phyloP scores from a whole-genome alignment of 768 basidiomycete genomes.

The Lentinus brumalis region DNA sequence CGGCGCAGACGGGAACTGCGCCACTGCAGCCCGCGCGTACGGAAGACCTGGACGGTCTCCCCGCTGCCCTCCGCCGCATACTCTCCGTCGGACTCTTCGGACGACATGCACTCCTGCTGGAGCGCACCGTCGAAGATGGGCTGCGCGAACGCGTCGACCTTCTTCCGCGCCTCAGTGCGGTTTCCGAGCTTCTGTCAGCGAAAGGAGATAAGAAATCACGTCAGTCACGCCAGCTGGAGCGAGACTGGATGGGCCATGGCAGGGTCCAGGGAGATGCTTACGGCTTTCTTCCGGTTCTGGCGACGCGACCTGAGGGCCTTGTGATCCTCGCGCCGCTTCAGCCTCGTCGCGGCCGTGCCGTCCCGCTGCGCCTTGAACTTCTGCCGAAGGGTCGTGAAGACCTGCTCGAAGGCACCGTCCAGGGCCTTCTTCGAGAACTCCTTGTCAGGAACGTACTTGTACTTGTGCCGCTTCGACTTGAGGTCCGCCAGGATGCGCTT shows the following conservation, averaged over 20 bases:
- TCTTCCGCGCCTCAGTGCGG: conserved; percentile 62
- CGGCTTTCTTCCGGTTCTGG: conserved; percentile 60
- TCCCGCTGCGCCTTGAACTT: conserved; percentile 68
- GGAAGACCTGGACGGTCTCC: conserved; percentile 42
- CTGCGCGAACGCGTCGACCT: conserved; percentile 55
- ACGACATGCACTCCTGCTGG: conserved; percentile 78
- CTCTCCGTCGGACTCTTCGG: conserved; percentile 72
- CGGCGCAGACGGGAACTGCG: conserved; percentile 63
- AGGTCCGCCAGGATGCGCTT: conserved; percentile 61
- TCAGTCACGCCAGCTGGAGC: background rate
- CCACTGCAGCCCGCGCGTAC: conserved; percentile 65
- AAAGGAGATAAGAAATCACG: background rate
- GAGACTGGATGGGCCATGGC: background rate
- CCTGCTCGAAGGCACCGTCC: conserved; percentile 69
- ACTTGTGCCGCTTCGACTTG: conserved; percentile 53
- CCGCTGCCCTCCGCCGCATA: conserved; percentile 30
- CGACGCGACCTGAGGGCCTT: conserved; percentile 68
- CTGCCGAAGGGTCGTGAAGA: conserved; percentile 66
- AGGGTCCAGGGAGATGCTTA: conserved; percentile 36
- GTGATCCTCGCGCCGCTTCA: conserved; percentile 56
- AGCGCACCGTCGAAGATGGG: conserved; percentile 70
- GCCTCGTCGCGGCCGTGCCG: conserved; percentile 40
- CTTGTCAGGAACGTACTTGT: conserved; percentile 64
- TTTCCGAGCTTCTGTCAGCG: conserved; percentile 62
- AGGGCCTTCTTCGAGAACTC: conserved; percentile 65